Evolutionary conservation across 208 protist species (phyloP).

Genomic region (Tritrichomonas musculus): DNA sequence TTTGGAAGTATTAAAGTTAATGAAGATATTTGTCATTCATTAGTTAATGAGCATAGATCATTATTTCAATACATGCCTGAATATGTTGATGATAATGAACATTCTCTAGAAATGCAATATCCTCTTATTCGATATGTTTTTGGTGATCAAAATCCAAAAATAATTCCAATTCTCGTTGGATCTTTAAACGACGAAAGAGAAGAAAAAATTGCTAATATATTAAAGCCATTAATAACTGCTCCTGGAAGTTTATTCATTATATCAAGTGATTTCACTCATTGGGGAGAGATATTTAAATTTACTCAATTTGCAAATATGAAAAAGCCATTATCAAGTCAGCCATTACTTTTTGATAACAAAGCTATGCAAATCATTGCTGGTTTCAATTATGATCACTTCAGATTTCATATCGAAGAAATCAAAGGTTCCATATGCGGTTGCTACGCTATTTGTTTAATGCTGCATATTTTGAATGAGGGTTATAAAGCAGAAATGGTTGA

Average conservation of each 20-base stretch:
- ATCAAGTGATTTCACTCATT: constrained; percentile 18
- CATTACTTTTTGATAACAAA: not conserved
- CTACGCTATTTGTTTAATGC: not conserved
- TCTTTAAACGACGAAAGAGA: not conserved
- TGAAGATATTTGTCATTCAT: not conserved
- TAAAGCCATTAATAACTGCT: not conserved
- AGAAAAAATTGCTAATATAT: not conserved
- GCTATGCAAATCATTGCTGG: not conserved
- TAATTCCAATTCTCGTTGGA: constrained; percentile 3
- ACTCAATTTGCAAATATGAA: not conserved
- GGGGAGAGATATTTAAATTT: not conserved
- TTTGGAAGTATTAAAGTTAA: not conserved
- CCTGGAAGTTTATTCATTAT: not conserved
- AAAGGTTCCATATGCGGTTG: not conserved
- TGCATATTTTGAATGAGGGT: not conserved
- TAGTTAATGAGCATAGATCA: not conserved
- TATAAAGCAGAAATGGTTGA: not conserved
- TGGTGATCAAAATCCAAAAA: not conserved
- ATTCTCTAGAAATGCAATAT: constrained; percentile 29
- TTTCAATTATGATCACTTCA: not conserved
- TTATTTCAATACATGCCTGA: not conserved
- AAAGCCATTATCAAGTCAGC: not conserved
- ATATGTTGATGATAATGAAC: not conserved
- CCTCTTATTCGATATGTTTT: not conserved
- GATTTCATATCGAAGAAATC: not conserved